Base-by-base conservation (phyloP, 306 rosid species). In the Corylus heterophylla region DNA sequence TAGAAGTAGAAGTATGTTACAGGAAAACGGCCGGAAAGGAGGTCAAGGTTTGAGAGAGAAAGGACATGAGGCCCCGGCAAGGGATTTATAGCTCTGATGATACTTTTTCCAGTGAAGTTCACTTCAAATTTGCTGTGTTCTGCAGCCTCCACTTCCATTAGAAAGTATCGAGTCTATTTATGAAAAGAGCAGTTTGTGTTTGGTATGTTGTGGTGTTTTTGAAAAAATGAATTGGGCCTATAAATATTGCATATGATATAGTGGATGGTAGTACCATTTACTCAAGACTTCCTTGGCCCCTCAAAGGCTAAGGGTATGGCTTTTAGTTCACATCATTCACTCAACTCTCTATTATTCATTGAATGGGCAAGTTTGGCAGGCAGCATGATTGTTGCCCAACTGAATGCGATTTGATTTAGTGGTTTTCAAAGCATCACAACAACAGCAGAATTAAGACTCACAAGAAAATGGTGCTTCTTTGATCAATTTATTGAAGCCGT, bases 1-100 rank as follows among this genome's bases (percentile, higher is more conserved):
- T 87, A 94, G 89, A 94, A 92, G 79, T 94, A 92, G 58, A 94
- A 80, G 81, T 94, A 94, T 7, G 97, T 88, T 37, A 94, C 85
- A 2, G 97, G 98, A 82, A 90, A 94, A 62, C 97, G 97, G 61
- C 97, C 97, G 5, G 93, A 94, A 82, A 92, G 98, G 9, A 92
- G 84, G 79, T 92, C 97, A 78, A 94, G 93, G 76, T 92, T 93
- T 61, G 98, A 89, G 52, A 93, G 97, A 35, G 80, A 69, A 73
- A 88, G 73, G 71, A 88, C 69, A 54, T 67, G 74, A 29, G 87
- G 84, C 47, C 81, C 82, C 42, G 80, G 72, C 52, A 69, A 82
- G 76, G 80, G 90, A 71, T 81, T 76, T 37, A n/a, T 44, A 72
- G 97, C 83, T 88, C 88, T 88, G 61, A 91, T 89, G 70, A 87